These are phyloP conservation scores for Tetrahymena thermophila DNA, from an alignment of 73 alveolate species.

Conservation along the genomic window DNA sequence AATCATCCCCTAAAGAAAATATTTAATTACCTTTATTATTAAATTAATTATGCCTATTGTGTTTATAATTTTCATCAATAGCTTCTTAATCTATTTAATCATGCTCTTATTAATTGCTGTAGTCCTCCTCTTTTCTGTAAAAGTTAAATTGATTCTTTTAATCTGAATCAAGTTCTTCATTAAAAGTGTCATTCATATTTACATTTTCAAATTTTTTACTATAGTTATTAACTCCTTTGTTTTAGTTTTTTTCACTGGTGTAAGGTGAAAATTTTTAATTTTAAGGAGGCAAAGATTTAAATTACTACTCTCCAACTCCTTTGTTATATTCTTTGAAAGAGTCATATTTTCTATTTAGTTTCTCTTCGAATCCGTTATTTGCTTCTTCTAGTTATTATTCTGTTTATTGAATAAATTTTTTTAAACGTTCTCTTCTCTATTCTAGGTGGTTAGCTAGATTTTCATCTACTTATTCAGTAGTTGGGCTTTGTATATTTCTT, in stretches of 20 bases:
- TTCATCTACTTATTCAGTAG: not conserved
- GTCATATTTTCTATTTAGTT: not conserved
- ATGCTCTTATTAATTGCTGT: not conserved
- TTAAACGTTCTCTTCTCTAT: not conserved
- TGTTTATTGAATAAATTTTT: not conserved
- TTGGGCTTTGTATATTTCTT: not conserved
- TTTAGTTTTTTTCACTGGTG: not conserved
- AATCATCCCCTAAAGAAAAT: not conserved
- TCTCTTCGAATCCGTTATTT: not conserved
- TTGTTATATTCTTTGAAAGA: not conserved
- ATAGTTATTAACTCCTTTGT: not conserved
- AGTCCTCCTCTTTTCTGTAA: not conserved
- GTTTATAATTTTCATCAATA: not conserved
- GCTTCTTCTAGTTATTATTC: not conserved
- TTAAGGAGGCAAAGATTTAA: not conserved
- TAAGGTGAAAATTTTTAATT: not conserved
- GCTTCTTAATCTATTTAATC: not conserved
- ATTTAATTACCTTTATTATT: not conserved
- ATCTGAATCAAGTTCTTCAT: not conserved
- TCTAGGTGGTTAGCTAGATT: not conserved
- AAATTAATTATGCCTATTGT: not conserved
- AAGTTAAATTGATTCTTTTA: not conserved
- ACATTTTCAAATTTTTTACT: not conserved
- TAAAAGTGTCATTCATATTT: not conserved
- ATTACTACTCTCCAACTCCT: not conserved